These are phyloP conservation scores for Nannizziopsis barbatae DNA, from an alignment of 2,329 filamentous ascomycete species.

Conservation along the genomic window DNA sequence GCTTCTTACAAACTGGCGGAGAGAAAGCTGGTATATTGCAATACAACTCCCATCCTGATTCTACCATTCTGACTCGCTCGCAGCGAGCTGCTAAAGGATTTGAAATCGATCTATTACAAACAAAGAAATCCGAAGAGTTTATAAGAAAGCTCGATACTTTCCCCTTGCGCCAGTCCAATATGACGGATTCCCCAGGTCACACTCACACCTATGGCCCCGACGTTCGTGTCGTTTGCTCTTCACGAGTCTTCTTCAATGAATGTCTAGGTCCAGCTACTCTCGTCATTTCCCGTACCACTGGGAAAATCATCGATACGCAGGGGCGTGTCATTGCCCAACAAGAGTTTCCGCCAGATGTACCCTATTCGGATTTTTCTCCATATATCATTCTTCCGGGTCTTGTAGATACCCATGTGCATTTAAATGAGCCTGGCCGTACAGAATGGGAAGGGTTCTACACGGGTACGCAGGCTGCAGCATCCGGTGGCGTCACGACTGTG, in stretches of 20 bases:
- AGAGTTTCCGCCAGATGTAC: conserved; percentile 59
- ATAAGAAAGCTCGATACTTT: too few relatives aligned
- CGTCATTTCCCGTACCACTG: conserved; percentile 61
- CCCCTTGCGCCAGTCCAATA: too few relatives aligned
- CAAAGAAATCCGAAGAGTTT: too few relatives aligned
- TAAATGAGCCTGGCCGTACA: conserved; percentile 91
- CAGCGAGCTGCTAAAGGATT: too few relatives aligned
- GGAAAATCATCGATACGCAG: conserved; percentile 71
- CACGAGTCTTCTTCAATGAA: conserved; percentile 67
- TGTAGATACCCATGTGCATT: conserved; percentile 92
- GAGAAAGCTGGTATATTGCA: too few relatives aligned
- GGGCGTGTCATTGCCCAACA: conserved; percentile 62
- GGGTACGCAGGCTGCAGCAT: conserved; percentile 83
- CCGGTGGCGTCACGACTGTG: conserved; percentile 91
- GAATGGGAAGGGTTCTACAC: conserved; percentile 99
- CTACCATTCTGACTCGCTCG: too few relatives aligned
- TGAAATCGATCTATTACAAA: too few relatives aligned
- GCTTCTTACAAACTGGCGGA: too few relatives aligned
- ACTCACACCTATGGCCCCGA: conserved; percentile 21
- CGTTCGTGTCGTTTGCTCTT: conserved; percentile 71
- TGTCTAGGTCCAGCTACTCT: conserved; percentile 73
- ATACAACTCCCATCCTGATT: too few relatives aligned
- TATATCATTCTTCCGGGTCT: conserved; percentile 77
- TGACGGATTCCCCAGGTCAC: too few relatives aligned
- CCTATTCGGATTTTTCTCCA: conserved; percentile 75